Conservation (phyloP, 345 rosid genomes). For the Cardamine resedifolia region DNA sequence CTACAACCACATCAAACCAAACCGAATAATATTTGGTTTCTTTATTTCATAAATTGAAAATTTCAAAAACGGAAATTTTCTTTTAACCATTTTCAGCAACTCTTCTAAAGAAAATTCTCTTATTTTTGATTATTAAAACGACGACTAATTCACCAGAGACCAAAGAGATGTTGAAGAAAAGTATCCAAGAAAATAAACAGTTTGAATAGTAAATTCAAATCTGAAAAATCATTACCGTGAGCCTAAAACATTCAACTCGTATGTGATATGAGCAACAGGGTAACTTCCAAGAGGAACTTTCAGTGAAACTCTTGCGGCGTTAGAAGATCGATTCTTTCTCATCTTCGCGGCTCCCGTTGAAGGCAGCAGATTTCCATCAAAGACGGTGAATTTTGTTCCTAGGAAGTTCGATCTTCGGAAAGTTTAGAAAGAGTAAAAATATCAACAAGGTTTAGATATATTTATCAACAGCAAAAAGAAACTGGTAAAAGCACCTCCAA, state of each 20-base stretch:
- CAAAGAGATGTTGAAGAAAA: neutral
- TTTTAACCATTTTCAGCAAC: neutral
- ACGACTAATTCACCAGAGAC: neutral
- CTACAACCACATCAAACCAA: neutral
- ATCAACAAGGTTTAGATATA: neutral
- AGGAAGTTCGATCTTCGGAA: slow-evolving; percentile 77
- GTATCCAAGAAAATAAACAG: neutral
- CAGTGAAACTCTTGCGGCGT: slow-evolving; percentile 55
- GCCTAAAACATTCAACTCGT: slow-evolving; percentile 84
- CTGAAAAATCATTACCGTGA: slow-evolving; percentile 53
- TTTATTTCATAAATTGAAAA: neutral
- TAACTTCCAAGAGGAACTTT: slow-evolving; percentile 64
- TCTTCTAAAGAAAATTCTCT: neutral
- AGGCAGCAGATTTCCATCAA: slow-evolving; percentile 62
- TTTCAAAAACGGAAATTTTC: neutral
- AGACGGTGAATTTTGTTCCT: slow-evolving; percentile 84
- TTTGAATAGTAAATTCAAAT: neutral
- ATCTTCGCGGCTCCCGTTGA: slow-evolving; percentile 53
- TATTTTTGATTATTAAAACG: neutral
- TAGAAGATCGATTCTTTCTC: slow-evolving; percentile 54
- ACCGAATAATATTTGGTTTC: neutral
- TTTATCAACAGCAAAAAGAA: neutral
- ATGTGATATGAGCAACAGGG: slow-evolving; percentile 68
- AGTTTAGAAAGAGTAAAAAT: slow-evolving; percentile 24
- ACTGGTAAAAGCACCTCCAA: slow-evolving; percentile 1